Evolutionary conservation across 140 eudicot genomes (phyloP).

Genomic region (Anethum foeniculum): DNA sequence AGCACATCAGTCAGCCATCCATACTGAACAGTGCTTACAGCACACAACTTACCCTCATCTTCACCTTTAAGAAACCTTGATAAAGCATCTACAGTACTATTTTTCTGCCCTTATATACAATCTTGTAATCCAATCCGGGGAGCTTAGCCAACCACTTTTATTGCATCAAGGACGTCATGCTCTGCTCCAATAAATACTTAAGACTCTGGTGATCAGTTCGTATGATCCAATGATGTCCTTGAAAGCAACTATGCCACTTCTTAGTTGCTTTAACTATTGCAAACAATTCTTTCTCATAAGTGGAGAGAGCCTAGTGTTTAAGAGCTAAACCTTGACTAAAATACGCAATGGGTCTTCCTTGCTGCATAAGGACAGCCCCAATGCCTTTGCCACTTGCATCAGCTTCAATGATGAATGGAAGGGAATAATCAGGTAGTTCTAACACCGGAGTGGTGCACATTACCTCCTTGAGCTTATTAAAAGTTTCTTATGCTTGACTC

Average conservation of each 20-base stretch:
- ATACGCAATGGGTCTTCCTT: too few relatives aligned
- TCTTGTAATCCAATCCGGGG: background rate
- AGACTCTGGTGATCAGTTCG: background rate
- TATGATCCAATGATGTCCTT: background rate
- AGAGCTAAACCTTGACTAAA: background rate
- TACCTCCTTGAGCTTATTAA: too few relatives aligned
- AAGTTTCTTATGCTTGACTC: too few relatives aligned
- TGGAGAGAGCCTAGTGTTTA: background rate
- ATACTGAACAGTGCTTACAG: too few relatives aligned
- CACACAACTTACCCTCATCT: fast-evolving
- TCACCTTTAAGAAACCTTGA: background rate
- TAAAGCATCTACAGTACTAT: fast-evolving
- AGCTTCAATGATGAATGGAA: too few relatives aligned
- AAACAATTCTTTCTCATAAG: background rate
- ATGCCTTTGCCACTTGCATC: too few relatives aligned
- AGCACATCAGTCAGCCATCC: too few relatives aligned
- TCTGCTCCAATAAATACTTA: background rate
- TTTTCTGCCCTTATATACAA: too few relatives aligned
- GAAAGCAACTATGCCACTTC: background rate
- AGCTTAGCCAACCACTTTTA: background rate
- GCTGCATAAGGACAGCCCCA: too few relatives aligned
- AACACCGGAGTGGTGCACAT: too few relatives aligned
- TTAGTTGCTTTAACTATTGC: background rate
- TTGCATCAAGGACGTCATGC: background rate
- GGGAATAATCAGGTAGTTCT: too few relatives aligned